Percentiles rank a stretch among this genome's conserved stretches.
These are phyloP conservation scores for Abelmoschus esculentus DNA, from an alignment of 345 rosid species.

Conservation along the genomic window DNA sequence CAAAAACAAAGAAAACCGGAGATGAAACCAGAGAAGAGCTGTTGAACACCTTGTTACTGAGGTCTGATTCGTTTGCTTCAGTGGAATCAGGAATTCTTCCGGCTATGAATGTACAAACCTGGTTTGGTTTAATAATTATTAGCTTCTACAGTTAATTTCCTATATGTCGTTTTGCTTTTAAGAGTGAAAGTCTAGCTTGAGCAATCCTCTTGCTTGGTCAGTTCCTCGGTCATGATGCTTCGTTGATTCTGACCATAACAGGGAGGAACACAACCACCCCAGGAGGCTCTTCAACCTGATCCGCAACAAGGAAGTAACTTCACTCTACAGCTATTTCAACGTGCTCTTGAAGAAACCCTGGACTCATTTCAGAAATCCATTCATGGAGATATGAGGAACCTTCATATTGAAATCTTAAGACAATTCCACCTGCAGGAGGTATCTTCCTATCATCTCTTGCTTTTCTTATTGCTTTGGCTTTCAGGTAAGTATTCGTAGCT, in stretches of 20 bases:
- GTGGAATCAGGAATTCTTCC: conserved; percentile 44
- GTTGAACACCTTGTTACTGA: conserved; percentile 47
- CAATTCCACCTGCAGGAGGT: conserved; percentile 98
- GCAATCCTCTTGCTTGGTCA: background rate
- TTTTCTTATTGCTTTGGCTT: conserved; percentile 7
- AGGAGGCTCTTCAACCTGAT: conserved; percentile 42
- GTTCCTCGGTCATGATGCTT: background rate
- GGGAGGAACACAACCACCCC: conserved; percentile 55
- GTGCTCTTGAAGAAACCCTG: conserved; percentile 78
- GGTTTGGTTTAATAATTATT: conserved; percentile 11
- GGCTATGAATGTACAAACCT: conserved; percentile 45
- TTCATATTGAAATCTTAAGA: conserved; percentile 82
- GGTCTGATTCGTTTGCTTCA: conserved; percentile 43
- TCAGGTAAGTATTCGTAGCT: background rate
- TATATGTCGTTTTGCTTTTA: background rate
- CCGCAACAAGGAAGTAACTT: conserved; percentile 71
- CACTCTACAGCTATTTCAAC: conserved; percentile 82
- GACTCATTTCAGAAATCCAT: conserved; percentile 79
- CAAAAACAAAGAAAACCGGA: conserved; percentile 90
- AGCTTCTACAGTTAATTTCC: conserved; percentile 1
- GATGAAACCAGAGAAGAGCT: conserved; percentile 75
- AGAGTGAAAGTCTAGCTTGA: background rate
- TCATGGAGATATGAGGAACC: conserved; percentile 86
- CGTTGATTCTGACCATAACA: conserved; percentile 26
- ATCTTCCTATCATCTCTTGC: conserved; percentile 6